phyloP scores from a whole-genome alignment of 768 basidiomycete genomes.

The Leccinum rimulosum region DNA sequence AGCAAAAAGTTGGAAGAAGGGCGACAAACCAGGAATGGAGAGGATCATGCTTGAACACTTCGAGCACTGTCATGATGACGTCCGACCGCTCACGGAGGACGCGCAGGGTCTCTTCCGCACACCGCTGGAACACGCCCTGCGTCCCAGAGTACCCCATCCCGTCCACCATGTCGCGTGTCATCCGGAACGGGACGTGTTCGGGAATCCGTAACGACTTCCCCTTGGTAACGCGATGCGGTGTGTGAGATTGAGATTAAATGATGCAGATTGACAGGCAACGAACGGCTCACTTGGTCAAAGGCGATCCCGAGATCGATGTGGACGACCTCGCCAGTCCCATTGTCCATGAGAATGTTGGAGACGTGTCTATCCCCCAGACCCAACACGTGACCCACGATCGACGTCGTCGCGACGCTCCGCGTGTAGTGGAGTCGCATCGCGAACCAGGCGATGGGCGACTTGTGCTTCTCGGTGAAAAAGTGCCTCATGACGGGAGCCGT shows the following conservation, averaged over 20 bases:
- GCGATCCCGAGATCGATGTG: slow-evolving; percentile 97
- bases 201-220: slow-evolving; percentile 78
- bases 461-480: slow-evolving; percentile 90
- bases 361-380: slow-evolving; percentile 92
- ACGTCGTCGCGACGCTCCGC: slow-evolving; percentile 89
- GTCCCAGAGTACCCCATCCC: slow-evolving; percentile 90
- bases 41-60: slow-evolving; percentile 96
- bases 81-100: slow-evolving; percentile 84
- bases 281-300: slow-evolving; percentile 80
- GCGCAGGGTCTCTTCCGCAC: slow-evolving; percentile 91
- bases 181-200: slow-evolving; percentile 90
- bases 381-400: slow-evolving; percentile 89
- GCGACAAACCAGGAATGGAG: slow-evolving; percentile 79
- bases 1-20: not conserved
- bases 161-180: slow-evolving; percentile 93
- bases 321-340: slow-evolving; percentile 77
- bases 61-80: slow-evolving; percentile 90
- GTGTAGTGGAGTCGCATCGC: slow-evolving; percentile 85
- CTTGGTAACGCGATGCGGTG: slow-evolving; percentile 36
- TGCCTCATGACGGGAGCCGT: slow-evolving; percentile 91
- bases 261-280: not conserved
- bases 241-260: not conserved
- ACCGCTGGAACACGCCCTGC: slow-evolving; percentile 91
- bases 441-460: slow-evolving; percentile 89
- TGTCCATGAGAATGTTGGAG: slow-evolving; percentile 90